Evolutionary conservation across 352 stramenopile genomes (phyloP).

Genomic region (Globisporangium recalcitrans): DNA sequence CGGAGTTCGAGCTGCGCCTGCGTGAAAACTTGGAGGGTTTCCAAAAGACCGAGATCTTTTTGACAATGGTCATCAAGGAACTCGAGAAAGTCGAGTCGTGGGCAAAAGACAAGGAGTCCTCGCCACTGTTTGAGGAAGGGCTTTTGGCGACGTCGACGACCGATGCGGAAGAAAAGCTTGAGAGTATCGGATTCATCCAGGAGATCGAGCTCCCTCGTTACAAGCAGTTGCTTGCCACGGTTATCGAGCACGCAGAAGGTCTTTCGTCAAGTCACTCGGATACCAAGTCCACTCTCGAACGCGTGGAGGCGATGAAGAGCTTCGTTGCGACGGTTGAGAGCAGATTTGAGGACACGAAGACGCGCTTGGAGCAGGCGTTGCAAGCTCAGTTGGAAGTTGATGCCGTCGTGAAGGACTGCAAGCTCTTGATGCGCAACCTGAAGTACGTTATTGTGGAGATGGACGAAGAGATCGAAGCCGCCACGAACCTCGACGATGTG

Average conservation of each 20-base stretch:
- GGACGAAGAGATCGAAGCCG: constrained; percentile 81
- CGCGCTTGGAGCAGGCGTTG: constrained; percentile 46
- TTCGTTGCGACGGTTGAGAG: constrained; percentile 75
- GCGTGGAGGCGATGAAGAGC: constrained; percentile 65
- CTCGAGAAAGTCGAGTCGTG: constrained; percentile 79
- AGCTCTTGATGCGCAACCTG: constrained; percentile 79
- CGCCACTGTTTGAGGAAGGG: constrained; percentile 60
- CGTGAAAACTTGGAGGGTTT: constrained; percentile 73
- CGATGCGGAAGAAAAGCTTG: constrained; percentile 76
- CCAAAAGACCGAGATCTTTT: constrained; percentile 78
- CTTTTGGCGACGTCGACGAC: constrained; percentile 47
- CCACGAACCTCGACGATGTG: constrained; percentile 65
- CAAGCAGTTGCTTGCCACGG: constrained; percentile 65
- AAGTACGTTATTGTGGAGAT: constrained; percentile 88
- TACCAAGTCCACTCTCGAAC: constrained; percentile 58
- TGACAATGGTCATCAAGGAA: constrained; percentile 83
- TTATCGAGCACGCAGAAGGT: constrained; percentile 59
- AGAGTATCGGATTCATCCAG: constrained; percentile 78
- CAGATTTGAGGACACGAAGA: constrained; percentile 63
- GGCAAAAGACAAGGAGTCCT: constrained; percentile 76
- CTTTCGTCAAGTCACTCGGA: constrained; percentile 69
- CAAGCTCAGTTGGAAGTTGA: constrained; percentile 66
- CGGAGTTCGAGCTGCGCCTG: constrained; percentile 66
- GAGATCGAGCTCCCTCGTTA: constrained; percentile 81
- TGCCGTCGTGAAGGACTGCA: constrained; percentile 83